These are phyloP conservation scores for Penicillium concentricum DNA, from an alignment of 2,329 filamentous ascomycete genomes.

Conservation along the genomic window DNA sequence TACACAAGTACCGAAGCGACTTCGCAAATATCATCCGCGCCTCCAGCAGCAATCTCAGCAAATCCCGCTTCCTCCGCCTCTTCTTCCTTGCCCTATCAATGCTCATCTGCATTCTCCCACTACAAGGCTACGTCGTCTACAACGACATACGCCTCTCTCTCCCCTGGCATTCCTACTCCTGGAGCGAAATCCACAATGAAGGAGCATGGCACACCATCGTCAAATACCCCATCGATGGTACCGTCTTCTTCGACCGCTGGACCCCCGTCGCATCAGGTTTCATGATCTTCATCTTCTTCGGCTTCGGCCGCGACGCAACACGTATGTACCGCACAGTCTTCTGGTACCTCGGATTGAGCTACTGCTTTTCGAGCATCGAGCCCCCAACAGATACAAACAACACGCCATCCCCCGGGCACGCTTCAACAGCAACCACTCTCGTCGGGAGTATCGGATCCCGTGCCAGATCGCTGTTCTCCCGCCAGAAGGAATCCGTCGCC, in stretches of 20 bases:
- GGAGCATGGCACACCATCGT: conserved; percentile 51
- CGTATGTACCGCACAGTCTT: conserved; percentile 53
- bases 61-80: conserved; percentile 60
- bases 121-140: conserved; percentile 53
- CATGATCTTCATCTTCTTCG: conserved; percentile 63
- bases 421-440: conserved; percentile 15
- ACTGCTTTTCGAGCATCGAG: conserved; percentile 29
- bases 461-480: conserved; percentile 28
- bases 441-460: conserved; percentile 28
- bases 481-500: conserved; percentile 12
- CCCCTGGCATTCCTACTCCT: conserved; percentile 50
- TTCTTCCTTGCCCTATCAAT: conserved; percentile 53
- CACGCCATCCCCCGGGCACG: neutral
- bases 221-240: conserved; percentile 47
- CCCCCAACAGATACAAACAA: conserved; percentile 18
- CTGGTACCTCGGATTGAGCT: conserved; percentile 42
- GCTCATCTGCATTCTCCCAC: conserved; percentile 55
- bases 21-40: conserved; percentile 57
- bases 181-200: conserved; percentile 52
- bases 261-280: conserved; percentile 54
- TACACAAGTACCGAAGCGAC: conserved; percentile 59
- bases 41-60: conserved; percentile 52
- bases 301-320: conserved; percentile 61
- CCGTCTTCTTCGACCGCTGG: conserved; percentile 57
- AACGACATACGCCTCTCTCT: conserved; percentile 38